Base-by-base conservation (phyloP, 495 filamentous ascomycete genomes). In the Aspergillus coremiiformis region DNA sequence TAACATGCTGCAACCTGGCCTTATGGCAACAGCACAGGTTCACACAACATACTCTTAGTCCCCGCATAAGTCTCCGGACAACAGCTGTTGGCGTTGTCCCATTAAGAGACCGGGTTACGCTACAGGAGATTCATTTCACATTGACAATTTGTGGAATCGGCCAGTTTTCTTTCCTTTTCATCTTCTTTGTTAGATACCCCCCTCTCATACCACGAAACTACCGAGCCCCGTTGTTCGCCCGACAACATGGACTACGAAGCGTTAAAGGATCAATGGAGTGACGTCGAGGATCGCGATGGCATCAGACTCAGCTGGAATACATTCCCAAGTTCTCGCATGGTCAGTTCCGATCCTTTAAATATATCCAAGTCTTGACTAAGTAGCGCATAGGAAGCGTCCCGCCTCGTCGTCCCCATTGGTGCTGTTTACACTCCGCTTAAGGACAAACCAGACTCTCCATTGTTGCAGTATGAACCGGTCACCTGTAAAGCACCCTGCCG, bases 271-370 rank as follows among this genome's bases (percentile, higher is more conserved):
- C 86, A 90, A 75, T 99, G 94, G 94, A 87, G 87, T 61, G 90
- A 94, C 68, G 83, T 94, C 52, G 94, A 99, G 75, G 94, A 99
- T 58, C 83, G 90, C 42, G 94, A 99, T 85, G 94, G 94, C 49
- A 80, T 97, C 64, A 83, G 94, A 62, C 81, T 99, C 50, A 96
- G 93, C 71, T 99, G 94, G 94, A 99, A 99, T 66, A 95, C 94
- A 32, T 96, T 99, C 70, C 94, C 94, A 51, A 96, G 92, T 77
- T 88, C 91, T 66, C 91, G 94, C 65, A 95, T 99, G 86, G 89
- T 93, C 60, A 55, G 79, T 75, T 49, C 29, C 44, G 17, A 9
- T 32, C 27, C 0, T n/a, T n/a, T 19, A 15, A 22, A 39, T 52
- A 47, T 57, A 20, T 47, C 37, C 45, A 22, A 42, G 20, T 26